phyloP scores from a whole-genome alignment of 2,329 filamentous ascomycete genomes.

The Fusarium staphyleae region DNA sequence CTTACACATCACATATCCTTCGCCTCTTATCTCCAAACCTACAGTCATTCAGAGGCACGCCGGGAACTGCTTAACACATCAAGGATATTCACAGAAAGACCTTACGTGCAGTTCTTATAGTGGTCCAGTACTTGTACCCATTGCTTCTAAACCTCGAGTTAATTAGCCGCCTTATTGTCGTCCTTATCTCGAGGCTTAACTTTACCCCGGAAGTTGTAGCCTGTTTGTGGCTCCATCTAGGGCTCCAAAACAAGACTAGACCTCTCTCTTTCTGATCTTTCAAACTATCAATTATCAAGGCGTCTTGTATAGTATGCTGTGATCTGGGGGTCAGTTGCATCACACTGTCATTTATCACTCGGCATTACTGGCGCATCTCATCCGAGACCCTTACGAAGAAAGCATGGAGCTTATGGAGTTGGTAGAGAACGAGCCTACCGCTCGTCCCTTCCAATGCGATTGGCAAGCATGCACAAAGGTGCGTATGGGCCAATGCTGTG shows the following conservation, averaged over 20 bases:
- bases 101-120: background rate
- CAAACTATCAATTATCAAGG: conserved; percentile 2
- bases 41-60: conserved; percentile 3
- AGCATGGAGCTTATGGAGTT: conserved; percentile 69
- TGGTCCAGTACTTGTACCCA: background rate
- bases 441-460: conserved; percentile 69
- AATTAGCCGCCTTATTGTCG: conserved; percentile 1
- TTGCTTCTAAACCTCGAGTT: conserved; percentile 6
- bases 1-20: conserved; percentile 19
- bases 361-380: background rate
- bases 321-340: conserved; percentile 7
- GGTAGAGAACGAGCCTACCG: conserved; percentile 68
- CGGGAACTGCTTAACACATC: background rate
- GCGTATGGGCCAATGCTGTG: conserved; percentile 35
- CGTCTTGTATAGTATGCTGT: conserved; percentile 26
- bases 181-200: conserved; percentile 9
- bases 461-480: conserved; percentile 70
- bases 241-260: conserved; percentile 1
- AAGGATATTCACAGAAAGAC: background rate
- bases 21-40: conserved; percentile 8
- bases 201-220: background rate
- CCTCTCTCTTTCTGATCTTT: conserved; percentile 1
- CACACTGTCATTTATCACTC: background rate
- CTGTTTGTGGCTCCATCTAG: background rate
- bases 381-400: conserved; percentile 4